These are phyloP conservation scores for Geotrichum cucujoidarum DNA, from an alignment of 1,139 yeast genomes.

Conservation along the genomic window DNA sequence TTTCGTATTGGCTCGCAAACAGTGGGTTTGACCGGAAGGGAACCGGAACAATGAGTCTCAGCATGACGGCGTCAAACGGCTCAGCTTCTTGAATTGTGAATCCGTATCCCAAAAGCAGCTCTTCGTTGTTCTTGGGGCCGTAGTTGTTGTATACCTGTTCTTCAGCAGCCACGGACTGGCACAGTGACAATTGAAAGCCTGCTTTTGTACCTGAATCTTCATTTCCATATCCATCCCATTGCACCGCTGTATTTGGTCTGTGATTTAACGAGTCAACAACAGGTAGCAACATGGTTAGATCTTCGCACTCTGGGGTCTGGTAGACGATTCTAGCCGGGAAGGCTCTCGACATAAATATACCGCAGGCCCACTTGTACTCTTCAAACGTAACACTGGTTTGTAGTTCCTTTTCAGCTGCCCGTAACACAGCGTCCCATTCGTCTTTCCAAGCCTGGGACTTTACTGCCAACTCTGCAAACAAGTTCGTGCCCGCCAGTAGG, in stretches of 20 bases:
- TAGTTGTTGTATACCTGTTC: slow-evolving; percentile 69
- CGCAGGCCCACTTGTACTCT: slow-evolving; percentile 67
- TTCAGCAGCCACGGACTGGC: slow-evolving; percentile 32
- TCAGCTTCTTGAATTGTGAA: slow-evolving; percentile 57
- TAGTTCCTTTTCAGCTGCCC: slow-evolving; percentile 6
- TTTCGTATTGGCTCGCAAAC: background rate
- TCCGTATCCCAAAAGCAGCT: slow-evolving; percentile 56
- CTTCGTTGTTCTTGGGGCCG: slow-evolving; percentile 84
- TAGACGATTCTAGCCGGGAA: slow-evolving; percentile 58
- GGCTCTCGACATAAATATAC: slow-evolving; percentile 68
- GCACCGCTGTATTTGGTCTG: slow-evolving; percentile 53
- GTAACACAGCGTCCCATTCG: slow-evolving; percentile 28
- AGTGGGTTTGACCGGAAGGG: background rate
- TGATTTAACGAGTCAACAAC: slow-evolving; percentile 76
- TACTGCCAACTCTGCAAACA: slow-evolving; percentile 35
- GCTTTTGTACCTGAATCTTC: too few relatives aligned
- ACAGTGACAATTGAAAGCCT: slow-evolving; percentile 26
- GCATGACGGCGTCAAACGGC: slow-evolving; percentile 56
- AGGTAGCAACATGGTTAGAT: slow-evolving; percentile 70
- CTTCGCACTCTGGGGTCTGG: slow-evolving; percentile 34
- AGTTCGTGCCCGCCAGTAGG: slow-evolving; percentile 59
- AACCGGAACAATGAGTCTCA: slow-evolving; percentile 33
- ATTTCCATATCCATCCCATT: slow-evolving; percentile 48
- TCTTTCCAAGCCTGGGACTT: slow-evolving; percentile 31
- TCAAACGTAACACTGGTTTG: slow-evolving; percentile 22